Conservation (phyloP, 73 alveolate species). For the Symbiodinium natans region DNA sequence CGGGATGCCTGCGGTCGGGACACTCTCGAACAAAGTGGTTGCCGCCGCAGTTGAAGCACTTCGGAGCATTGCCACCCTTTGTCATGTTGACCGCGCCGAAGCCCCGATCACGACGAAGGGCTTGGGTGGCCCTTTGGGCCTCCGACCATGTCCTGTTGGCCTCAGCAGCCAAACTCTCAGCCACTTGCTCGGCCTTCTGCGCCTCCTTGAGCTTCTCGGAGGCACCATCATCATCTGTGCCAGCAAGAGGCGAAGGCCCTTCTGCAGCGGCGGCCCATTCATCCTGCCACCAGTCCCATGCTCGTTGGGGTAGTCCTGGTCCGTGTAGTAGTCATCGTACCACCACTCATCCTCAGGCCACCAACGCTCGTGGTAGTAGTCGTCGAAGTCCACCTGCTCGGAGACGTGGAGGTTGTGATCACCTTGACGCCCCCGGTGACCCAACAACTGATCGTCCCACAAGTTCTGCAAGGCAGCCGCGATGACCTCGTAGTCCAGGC, state of each 20-base stretch:
- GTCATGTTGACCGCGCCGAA: background rate
- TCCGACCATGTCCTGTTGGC: background rate
- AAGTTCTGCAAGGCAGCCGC: background rate
- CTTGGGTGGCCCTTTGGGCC: too few species aligned
- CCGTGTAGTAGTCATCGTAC: background rate
- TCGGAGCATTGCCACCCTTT: background rate
- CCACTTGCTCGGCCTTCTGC: background rate
- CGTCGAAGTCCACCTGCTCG: background rate
- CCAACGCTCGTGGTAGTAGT: background rate
- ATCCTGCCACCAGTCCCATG: background rate
- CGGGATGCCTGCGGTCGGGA: background rate
- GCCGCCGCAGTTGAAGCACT: slow-evolving; percentile 11
- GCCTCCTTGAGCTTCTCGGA: background rate
- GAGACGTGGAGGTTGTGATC: background rate
- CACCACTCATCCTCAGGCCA: background rate
- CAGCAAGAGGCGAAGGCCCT: background rate
- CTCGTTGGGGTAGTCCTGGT: background rate
- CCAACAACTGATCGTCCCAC: background rate
- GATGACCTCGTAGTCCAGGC: background rate
- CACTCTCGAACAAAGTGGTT: background rate
- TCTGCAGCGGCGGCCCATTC: background rate
- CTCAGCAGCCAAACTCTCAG: background rate
- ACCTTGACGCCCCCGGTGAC: background rate
- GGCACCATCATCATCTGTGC: background rate
- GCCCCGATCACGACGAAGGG: background rate